Evolutionary conservation across 2,329 filamentous ascomycete genomes (phyloP).

Genomic region (Sphaerostilbella broomeana): DNA sequence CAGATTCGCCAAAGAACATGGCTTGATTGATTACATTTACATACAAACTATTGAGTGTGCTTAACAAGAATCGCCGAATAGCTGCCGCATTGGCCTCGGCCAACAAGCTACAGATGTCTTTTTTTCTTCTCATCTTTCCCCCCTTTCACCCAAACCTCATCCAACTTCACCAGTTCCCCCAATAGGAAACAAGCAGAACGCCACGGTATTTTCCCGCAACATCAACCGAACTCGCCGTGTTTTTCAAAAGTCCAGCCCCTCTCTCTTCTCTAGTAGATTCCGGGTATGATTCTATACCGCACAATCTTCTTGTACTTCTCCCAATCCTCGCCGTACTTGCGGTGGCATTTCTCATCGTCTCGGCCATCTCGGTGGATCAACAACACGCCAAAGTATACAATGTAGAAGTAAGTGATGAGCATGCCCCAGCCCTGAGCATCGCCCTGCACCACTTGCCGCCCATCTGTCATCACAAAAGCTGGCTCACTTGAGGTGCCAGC

Average conservation of each 20-base stretch:
- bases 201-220: no score
- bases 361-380: constrained; percentile 79
- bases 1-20: no score
- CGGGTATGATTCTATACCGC: constrained; percentile 74
- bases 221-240: no score
- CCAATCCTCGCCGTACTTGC: constrained; percentile 93
- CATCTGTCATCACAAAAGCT: constrained; percentile 51
- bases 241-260: no score
- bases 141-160: neutral
- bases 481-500: constrained; percentile 43
- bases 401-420: constrained; percentile 88
- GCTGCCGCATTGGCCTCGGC: neutral
- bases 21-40: constrained; percentile 13
- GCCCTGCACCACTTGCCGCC: constrained; percentile 61
- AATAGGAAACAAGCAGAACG: no score
- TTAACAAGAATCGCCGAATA: constrained; percentile 10
- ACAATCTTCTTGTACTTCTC: constrained; percentile 79
- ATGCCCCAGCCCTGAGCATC: constrained; percentile 77
- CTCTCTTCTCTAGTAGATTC: constrained; percentile 57
- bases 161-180: no score
- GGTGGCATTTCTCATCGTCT: constrained; percentile 84
- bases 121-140: neutral
- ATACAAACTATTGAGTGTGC: constrained; percentile 9
- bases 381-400: constrained; percentile 83
- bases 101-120: neutral